Evolutionary conservation across 148 eudicot species (phyloP), one percentile per base, ranked within the genome.

Genomic region (Chenopodium suecicum): DNA sequence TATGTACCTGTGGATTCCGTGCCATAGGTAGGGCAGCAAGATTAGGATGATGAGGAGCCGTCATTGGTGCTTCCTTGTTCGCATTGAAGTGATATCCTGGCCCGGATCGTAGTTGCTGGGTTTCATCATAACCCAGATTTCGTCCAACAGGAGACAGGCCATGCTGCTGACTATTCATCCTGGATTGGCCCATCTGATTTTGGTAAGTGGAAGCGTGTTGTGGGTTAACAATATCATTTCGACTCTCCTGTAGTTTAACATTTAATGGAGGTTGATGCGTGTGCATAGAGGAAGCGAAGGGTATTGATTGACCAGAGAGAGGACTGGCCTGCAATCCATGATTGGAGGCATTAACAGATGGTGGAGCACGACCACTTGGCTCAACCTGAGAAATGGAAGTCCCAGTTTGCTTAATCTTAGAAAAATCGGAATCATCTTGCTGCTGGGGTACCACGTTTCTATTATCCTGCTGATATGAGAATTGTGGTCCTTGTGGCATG

Each of bases 1-100:
- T 86, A 82, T 81, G 75, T 88, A 89, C 99, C 95, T 91, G 97
- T 78, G 88, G 97, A 86, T 89, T 91, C 82, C 91, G 89, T 29
- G 88, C 79, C 85, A 84, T 81, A 46, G 98, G 99, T 78, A 94
- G 78, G 14, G 90, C 84, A 44, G 98, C 98, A 82, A 91, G 94
- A 89, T 90, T 94, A 34, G 98, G 95, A 25, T 83, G 91, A 76
- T 86, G 95, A 73, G 92, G 84, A 81, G 84, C 84, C 85, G 88
- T 84, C 37, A 71, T 64, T 67, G 85, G 86, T 78, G 76, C 88
- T 80, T 86, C 94, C 74, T 85, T 89, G 77, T 83, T 84, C 78
- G 84, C 78, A 54, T 83, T 86, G 25, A 79, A 83, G 72, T 74
- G 85, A 78, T 83, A 88, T 31, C 90, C 97, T 84, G 84, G 91